These are phyloP conservation scores for Rubia yunnanensis DNA, from an alignment of 257 asterid species.

Conservation along the genomic window DNA sequence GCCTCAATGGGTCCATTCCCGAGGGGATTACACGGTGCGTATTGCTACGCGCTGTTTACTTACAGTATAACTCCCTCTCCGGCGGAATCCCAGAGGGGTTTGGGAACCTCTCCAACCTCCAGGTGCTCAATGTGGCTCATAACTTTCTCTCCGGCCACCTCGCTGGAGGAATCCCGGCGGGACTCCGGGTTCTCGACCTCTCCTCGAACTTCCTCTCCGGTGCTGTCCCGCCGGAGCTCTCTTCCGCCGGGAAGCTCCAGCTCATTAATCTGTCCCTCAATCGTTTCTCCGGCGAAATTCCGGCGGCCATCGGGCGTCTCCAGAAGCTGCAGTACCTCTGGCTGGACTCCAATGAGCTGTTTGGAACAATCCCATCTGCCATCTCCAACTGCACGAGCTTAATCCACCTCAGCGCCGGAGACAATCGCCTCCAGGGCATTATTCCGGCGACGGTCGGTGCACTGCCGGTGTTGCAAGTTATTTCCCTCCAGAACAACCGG, in stretches of 20 bases:
- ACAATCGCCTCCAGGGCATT: slow-evolving; percentile 51
- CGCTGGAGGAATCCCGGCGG: slow-evolving; percentile 24
- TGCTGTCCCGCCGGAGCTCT: slow-evolving; percentile 36
- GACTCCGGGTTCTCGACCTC: slow-evolving; percentile 46
- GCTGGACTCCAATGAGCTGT: slow-evolving; percentile 50
- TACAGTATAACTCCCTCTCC: slow-evolving; percentile 56
- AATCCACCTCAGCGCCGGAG: slow-evolving; percentile 57
- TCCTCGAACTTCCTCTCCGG: slow-evolving; percentile 58
- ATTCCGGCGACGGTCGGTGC: slow-evolving; percentile 61
- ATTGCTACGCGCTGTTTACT: slow-evolving; percentile 54
- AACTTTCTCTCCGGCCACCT: slow-evolving; percentile 44
- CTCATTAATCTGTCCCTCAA: slow-evolving; percentile 56
- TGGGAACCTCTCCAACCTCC: slow-evolving; percentile 45
- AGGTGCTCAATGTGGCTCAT: slow-evolving; percentile 47
- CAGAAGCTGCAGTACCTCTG: slow-evolving; percentile 42
- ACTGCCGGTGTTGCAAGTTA: slow-evolving; percentile 33
- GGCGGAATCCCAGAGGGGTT: slow-evolving; percentile 45
- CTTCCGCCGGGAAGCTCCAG: slow-evolving; percentile 41
- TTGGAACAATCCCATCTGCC: slow-evolving; percentile 73
- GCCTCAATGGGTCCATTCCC: slow-evolving; percentile 56
- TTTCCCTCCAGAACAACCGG: slow-evolving; percentile 50
- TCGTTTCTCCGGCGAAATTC: slow-evolving; percentile 52
- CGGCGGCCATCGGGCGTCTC: slow-evolving; percentile 44
- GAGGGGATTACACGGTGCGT: slow-evolving; percentile 33
- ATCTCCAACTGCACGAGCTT: slow-evolving; percentile 63